Conservation (phyloP, 2,329 filamentous ascomycete genomes). For the Aspergillus sp. region DNA sequence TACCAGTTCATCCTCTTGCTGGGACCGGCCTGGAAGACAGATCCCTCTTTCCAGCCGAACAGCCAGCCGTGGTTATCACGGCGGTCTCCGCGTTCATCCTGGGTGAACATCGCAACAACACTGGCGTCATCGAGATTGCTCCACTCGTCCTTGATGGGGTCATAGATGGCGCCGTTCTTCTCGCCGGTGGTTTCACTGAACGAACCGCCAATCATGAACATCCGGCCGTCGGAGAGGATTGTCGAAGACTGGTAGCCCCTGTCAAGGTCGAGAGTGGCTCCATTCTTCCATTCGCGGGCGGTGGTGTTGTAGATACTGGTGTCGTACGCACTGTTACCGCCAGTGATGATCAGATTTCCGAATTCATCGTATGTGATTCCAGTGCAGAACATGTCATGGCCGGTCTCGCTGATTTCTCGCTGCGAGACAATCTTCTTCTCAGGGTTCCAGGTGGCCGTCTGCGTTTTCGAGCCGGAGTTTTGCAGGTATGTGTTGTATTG, state of each 20-base stretch:
- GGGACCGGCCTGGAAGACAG: conserved; percentile 55
- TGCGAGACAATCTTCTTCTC: conserved; percentile 35
- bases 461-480: conserved; percentile 17
- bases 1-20: conserved; percentile 60
- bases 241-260: conserved; percentile 57
- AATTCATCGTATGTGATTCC: conserved; percentile 14
- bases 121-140: conserved; percentile 43
- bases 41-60: conserved; percentile 17
- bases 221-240: conserved; percentile 52
- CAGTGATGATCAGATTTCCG: conserved; percentile 51
- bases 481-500: conserved; percentile 16
- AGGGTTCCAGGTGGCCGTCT: conserved; percentile 17
- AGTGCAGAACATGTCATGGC: conserved; percentile 36
- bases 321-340: conserved; percentile 51
- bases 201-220: conserved; percentile 61
- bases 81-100: conserved; percentile 49
- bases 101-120: conserved; percentile 53
- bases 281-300: conserved; percentile 36
- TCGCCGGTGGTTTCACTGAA: conserved; percentile 46
- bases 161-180: conserved; percentile 59
- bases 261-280: conserved; percentile 45
- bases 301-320: conserved; percentile 51
- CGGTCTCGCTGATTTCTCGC: conserved; percentile 20
- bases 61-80: conserved; percentile 22
- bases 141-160: conserved; percentile 50